These are phyloP conservation scores for Tirmania nivea DNA, from an alignment of 495 filamentous ascomycete species.

Conservation along the genomic window DNA sequence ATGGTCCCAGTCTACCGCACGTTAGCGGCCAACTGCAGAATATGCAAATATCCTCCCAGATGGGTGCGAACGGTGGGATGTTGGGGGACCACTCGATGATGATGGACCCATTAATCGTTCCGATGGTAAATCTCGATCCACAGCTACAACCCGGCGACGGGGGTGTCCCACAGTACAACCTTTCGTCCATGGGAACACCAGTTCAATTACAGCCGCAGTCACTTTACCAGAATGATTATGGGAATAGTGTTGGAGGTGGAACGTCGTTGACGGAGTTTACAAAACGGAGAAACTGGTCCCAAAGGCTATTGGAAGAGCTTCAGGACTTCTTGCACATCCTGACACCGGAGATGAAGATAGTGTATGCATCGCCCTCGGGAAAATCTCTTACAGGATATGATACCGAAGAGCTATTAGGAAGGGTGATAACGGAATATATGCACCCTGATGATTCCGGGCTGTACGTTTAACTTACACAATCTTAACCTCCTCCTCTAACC, in stretches of 20 bases:
- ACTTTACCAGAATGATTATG: background rate
- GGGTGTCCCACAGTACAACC: background rate
- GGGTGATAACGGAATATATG: slow-evolving; percentile 55
- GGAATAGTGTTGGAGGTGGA: background rate
- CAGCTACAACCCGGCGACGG: background rate
- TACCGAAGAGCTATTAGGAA: slow-evolving; percentile 44
- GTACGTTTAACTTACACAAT: slow-evolving; percentile 8
- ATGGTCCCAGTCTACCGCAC: background rate
- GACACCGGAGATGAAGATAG: slow-evolving; percentile 59
- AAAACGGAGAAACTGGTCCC: slow-evolving; percentile 72
- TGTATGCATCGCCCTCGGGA: slow-evolving; percentile 64
- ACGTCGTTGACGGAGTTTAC: slow-evolving; percentile 51
- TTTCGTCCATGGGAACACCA: no score
- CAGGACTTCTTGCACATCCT: slow-evolving; percentile 77
- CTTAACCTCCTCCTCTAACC: background rate
- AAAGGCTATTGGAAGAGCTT: slow-evolving; percentile 71
- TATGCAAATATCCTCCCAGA: background rate
- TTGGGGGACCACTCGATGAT: background rate
- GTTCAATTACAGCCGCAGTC: background rate
- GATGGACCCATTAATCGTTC: background rate
- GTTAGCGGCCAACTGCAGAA: background rate
- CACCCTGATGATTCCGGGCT: slow-evolving; percentile 74
- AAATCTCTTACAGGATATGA: slow-evolving; percentile 58
- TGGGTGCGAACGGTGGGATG: background rate
- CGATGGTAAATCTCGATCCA: background rate